Evolutionary conservation across 805 yeast genomes (phyloP), one percentile per base, ranked within the genome.

Genomic region (Torulaspora franciscae): DNA sequence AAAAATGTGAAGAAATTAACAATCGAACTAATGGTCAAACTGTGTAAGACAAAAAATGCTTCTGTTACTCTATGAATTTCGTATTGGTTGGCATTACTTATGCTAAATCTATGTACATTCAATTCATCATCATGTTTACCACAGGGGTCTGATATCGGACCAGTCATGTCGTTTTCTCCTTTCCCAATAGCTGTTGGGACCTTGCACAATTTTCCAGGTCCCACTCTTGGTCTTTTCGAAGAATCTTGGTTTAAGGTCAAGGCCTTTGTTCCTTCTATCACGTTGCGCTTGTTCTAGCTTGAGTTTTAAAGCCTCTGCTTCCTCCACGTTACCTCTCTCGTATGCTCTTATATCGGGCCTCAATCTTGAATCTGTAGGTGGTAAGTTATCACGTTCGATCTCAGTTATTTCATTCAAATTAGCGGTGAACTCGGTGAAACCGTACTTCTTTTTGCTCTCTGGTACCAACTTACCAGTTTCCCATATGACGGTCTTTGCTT

Each of bases 341-440:
- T 87, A 88, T 1, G 70, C 65, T 35, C 76, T 69, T 58, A 88
- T 79, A 62, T 93, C 99, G 0, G 97, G 98, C 59, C 99, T 76
- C 36, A 81, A 65, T 58, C 99, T 77, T 6, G 96, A 85, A 62
- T 93, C 99, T 0, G 93, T 86, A 2, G 90, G 90, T 5, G 97
- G 83, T 32, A 90, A 55, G 2, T 65, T 43, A 2, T 70, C 83
- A 24, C 73, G 50, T 59, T 91, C 97, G 10, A 91, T 66, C 3
- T 62, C 68, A 0, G 96, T 85, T 32, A 90, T 76, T 48, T 88
- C 85, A 60, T 89, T 89, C 61, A 93, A 70, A 32, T 83, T 75
- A 7, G 95, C 87, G 0, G 95, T 81, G 68, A 83, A 93, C 42
- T 73, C 71, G 0, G 96, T 83, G 61, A 89, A 89, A 0, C 99